phyloP scores from a whole-genome alignment of 805 yeast genomes.

The Yamadazyma olivae region DNA sequence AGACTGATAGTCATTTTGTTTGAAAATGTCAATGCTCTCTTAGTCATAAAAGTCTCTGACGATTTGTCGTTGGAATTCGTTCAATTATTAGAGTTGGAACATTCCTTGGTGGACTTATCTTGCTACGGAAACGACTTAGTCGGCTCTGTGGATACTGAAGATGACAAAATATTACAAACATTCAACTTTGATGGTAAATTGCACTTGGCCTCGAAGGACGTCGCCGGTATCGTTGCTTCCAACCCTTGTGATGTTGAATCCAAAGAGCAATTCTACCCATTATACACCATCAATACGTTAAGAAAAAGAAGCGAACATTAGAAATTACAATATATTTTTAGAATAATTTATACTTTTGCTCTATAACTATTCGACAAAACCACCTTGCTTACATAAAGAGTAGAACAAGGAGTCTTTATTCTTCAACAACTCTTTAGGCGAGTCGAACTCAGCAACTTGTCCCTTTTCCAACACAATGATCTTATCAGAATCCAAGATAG shows the following conservation, averaged over 20 bases:
- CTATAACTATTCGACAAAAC: constrained; percentile 42
- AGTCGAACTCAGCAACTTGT: constrained; percentile 70
- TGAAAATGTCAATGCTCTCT: constrained; percentile 49
- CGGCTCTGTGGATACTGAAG: constrained; percentile 31
- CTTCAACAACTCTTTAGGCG: constrained; percentile 64
- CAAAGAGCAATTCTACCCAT: constrained; percentile 42
- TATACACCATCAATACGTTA: constrained; percentile 47
- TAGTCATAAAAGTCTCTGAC: constrained; percentile 30
- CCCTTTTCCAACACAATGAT: constrained; percentile 78
- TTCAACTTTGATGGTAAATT: constrained; percentile 1
- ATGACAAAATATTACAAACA: constrained; percentile 15
- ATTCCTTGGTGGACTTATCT: constrained; percentile 28
- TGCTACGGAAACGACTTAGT: constrained; percentile 16
- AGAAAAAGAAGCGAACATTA: constrained; percentile 66
- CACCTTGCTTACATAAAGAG: constrained; percentile 79
- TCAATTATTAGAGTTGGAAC: constrained; percentile 24
- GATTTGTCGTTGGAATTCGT: constrained; percentile 24
- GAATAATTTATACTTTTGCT: constrained; percentile 8
- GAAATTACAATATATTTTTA: constrained; percentile 16
- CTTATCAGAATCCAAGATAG: constrained; percentile 77
- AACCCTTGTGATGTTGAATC: constrained; percentile 32
- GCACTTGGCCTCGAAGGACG: background rate
- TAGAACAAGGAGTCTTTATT: constrained; percentile 71
- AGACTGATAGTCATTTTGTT: constrained; percentile 39
- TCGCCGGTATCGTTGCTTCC: constrained; percentile 18